Conservation (phyloP, 768 basidiomycete species). For the Leccinum imitatum region DNA sequence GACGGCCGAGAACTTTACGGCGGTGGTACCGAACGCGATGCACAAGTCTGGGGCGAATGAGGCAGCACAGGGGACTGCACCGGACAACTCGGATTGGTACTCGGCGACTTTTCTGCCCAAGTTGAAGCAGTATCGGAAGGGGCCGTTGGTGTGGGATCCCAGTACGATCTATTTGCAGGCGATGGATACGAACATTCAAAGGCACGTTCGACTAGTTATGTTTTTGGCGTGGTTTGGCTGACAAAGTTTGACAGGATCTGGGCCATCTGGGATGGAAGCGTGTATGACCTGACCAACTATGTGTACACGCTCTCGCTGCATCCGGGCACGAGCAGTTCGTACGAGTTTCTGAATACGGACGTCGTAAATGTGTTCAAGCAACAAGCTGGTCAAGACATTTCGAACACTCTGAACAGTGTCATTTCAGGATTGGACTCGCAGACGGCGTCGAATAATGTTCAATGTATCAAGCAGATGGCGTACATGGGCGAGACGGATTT, state of each 20-base stretch:
- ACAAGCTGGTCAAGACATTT: constrained; percentile 83
- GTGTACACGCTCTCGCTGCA: constrained; percentile 63
- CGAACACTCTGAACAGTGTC: constrained; percentile 57
- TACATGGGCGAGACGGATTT: constrained; percentile 76
- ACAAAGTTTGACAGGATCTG: constrained; percentile 54
- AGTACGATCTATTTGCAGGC: constrained; percentile 48
- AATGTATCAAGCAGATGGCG: constrained; percentile 82
- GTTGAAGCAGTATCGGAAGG: constrained; percentile 78
- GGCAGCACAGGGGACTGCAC: constrained; percentile 38
- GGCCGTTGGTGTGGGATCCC: constrained; percentile 67
- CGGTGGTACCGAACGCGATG: constrained; percentile 57
- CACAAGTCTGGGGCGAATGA: constrained; percentile 71
- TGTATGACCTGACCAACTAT: constrained; percentile 94
- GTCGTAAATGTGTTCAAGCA: constrained; percentile 75
- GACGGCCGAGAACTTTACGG: constrained; percentile 63
- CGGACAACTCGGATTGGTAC: constrained; percentile 74
- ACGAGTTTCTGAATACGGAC: constrained; percentile 64
- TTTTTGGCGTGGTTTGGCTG: background rate
- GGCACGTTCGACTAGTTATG: constrained; percentile 26
- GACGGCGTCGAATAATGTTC: constrained; percentile 46
- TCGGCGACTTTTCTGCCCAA: constrained; percentile 64
- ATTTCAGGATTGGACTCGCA: constrained; percentile 51
- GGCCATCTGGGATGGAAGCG: constrained; percentile 70
- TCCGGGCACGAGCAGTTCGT: constrained; percentile 39
- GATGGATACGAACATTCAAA: constrained; percentile 44